These are phyloP conservation scores for Aureobasidium sp. DNA, from an alignment of 2,329 filamentous ascomycete genomes.

Conservation along the genomic window DNA sequence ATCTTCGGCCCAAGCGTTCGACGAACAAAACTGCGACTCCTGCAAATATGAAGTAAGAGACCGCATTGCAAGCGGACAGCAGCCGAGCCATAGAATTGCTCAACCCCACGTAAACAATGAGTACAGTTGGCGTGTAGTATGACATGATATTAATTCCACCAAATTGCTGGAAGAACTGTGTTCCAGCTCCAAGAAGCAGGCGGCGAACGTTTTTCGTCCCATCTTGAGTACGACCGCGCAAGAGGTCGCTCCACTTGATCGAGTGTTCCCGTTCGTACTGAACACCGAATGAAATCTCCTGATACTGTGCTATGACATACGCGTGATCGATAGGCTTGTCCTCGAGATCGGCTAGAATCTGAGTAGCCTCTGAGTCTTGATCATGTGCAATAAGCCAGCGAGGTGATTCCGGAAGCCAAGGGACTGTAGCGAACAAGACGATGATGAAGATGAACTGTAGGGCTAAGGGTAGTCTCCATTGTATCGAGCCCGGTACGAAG, in stretches of 20 bases:
- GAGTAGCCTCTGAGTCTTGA: conserved; percentile 39
- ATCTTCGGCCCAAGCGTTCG: conserved; percentile 49
- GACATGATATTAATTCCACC: conserved; percentile 37
- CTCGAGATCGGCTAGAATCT: conserved; percentile 45
- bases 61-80: conserved; percentile 48
- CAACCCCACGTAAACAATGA: conserved; percentile 51
- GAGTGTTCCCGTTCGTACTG: conserved; percentile 45
- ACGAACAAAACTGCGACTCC: conserved; percentile 42
- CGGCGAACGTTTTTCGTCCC: conserved; percentile 46
- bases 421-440: conserved; percentile 38
- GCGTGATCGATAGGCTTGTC: conserved; percentile 38
- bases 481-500: conserved; percentile 35
- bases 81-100: conserved; percentile 46
- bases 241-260: conserved; percentile 44
- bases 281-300: conserved; percentile 38
- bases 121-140: conserved; percentile 39
- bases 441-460: conserved; percentile 46
- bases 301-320: conserved; percentile 36
- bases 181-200: conserved; percentile 47
- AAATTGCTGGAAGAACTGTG: conserved; percentile 47
- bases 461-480: conserved; percentile 42
- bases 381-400: conserved; percentile 42
- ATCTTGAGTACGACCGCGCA: conserved; percentile 41
- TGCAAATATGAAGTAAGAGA: conserved; percentile 43
- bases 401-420: conserved; percentile 42